phyloP scores from a whole-genome alignment of 495 filamentous ascomycete species.

The Pyrenula massariospora region DNA sequence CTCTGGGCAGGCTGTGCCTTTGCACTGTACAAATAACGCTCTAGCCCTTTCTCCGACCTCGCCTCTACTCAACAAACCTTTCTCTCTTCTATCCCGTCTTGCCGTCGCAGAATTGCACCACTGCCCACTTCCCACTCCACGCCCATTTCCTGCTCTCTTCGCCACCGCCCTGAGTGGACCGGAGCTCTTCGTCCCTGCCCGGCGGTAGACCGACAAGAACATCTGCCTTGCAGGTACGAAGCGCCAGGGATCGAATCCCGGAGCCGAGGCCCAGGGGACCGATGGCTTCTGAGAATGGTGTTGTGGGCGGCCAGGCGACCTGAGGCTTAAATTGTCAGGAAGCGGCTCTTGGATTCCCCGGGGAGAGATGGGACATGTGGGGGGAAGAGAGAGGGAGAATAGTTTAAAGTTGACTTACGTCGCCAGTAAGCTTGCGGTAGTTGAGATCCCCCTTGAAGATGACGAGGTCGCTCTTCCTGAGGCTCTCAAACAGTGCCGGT shows the following conservation, averaged over 20 bases:
- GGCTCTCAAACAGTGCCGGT: constrained; percentile 57
- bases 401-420: constrained; percentile 46
- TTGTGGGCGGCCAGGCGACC: constrained; percentile 80
- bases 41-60: neutral
- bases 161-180: constrained; percentile 51
- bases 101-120: constrained; percentile 77
- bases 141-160: constrained; percentile 80
- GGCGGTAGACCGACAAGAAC: constrained; percentile 78
- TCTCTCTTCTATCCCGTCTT: constrained; percentile 31
- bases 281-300: constrained; percentile 74
- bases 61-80: neutral
- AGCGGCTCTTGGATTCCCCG: neutral
- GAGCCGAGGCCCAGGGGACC: constrained; percentile 73
- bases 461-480: constrained; percentile 79
- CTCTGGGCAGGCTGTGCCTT: too few species aligned
- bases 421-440: constrained; percentile 80
- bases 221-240: constrained; percentile 94
- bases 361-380: neutral
- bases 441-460: constrained; percentile 97
- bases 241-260: constrained; percentile 67
- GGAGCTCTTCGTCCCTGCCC: constrained; percentile 71
- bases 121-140: constrained; percentile 95
- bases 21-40: too few species aligned
- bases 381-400: neutral
- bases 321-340: too few species aligned